Base-by-base conservation (phyloP, 768 basidiomycete species). In the Trametes maxima region DNA sequence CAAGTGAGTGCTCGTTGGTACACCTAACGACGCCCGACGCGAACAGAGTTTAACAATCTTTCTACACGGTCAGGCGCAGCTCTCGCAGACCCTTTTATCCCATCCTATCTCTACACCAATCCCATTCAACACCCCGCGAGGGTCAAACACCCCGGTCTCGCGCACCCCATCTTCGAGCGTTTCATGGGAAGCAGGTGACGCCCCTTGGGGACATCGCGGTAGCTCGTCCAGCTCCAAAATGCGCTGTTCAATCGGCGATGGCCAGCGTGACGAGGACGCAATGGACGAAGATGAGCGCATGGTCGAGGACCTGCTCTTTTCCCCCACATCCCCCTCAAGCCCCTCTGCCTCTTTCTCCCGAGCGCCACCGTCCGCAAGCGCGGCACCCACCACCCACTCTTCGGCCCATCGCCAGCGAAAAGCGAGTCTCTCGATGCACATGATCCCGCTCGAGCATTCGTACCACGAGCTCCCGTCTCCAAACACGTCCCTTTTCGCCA, bases 41-140 rank as follows among this genome's bases (percentile, higher is more conserved):
- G n/a, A n/a, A n/a, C n/a, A n/a, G n/a, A n/a, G n/a, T n/a, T n/a
- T n/a, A n/a, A n/a, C n/a, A n/a, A n/a, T n/a, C n/a, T n/a, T n/a
- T n/a, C n/a, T n/a, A n/a, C n/a, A n/a, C n/a, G n/a, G n/a, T n/a
- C 57, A 82, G 80, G 71, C 79, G 35, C 80, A 82, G 70, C 78
- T 82, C 17, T 67, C 77, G n/a, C 78, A 82, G 64, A 72, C 79
- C 13, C 72, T 82, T 36, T 70, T 76, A 49, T 64, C 69, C 10
- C 78, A 78, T 62, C 71, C 71, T 19, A 67, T 64, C 59, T 21
- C 62, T 45, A 45, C 70, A 42, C 24, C 68, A 50, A 49, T 54
- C 46, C 28, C 68, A 49, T 57, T 61, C 49, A 54, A 48, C 59
- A 39, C 58, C 37, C 71, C 72, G 22, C 69, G 68, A 33, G 61